Conservation (phyloP, 2,329 filamentous ascomycete genomes). For the Penicillium sp. region DNA sequence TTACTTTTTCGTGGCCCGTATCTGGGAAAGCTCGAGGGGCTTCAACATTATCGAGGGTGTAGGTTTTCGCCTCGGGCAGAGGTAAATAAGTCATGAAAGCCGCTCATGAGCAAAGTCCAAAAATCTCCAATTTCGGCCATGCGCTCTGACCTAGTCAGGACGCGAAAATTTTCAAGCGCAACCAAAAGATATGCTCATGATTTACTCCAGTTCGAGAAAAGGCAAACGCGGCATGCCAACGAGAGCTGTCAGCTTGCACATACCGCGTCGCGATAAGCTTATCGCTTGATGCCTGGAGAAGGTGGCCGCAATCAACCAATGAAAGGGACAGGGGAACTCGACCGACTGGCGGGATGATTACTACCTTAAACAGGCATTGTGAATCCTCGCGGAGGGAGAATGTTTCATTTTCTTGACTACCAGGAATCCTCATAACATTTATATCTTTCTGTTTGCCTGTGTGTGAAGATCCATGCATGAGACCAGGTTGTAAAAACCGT, state of each 20-base stretch:
- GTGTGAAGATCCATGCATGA: no score
- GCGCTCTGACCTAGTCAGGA: no score
- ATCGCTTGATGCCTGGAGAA: not conserved
- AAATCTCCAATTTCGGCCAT: no score
- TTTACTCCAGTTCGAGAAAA: not conserved
- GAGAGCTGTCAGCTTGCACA: not conserved
- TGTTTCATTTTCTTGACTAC: no score
- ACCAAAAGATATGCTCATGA: not conserved
- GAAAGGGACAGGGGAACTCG: not conserved
- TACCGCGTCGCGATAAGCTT: constrained; percentile 1
- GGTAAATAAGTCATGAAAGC: no score
- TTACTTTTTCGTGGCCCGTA: not conserved
- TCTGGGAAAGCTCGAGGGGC: constrained; percentile 1
- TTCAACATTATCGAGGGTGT: not conserved
- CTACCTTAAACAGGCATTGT: no score
- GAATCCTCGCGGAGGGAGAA: no score
- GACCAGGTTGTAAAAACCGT: not conserved
- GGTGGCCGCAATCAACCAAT: not conserved
- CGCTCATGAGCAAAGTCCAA: no score
- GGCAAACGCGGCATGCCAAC: not conserved
- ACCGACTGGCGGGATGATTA: not conserved
- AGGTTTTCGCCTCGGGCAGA: not conserved
- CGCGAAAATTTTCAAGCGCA: no score
- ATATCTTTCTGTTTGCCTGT: no score
- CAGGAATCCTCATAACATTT: no score